Base-by-base conservation (phyloP, 768 basidiomycete genomes). In the Termitomyces sp. region DNA sequence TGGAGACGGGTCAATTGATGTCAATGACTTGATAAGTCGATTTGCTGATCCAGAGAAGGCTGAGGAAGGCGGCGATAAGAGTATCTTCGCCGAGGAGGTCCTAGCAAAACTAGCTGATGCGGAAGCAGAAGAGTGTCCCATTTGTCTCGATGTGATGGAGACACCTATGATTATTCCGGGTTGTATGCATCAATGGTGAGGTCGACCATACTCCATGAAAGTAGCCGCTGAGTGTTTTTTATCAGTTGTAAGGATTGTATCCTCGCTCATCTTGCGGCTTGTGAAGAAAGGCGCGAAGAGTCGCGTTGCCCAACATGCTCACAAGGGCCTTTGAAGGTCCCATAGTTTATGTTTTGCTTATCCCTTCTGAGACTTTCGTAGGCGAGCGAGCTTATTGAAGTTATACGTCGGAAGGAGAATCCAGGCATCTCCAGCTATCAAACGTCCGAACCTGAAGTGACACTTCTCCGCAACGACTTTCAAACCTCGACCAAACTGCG, bases 171-270 rank as follows among this genome's bases (percentile, higher is more conserved):
- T 92, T 48, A 75, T 93, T 15, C 89, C 91, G 3, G 71, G 75
- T 11, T 94, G 91, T 68, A 78, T 88, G 73, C 93, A 94, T 64
- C 78, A 80, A 64, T 88, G 83, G 91, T 90, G 65, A 55, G 80
- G 67, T 40, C 52, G 6, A 3, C 14, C 3, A 35, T 30, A n/a
- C 12, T 7, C 38, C 12, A 31, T 45, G 6, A 6, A 23, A 47
- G 21, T n/a, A 37, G 17, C 23, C 15, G 33, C 26, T 38, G 12
- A 51, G 5, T 33, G 40, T 35, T 50, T 45, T 28, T 50, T 45
- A 21, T 33, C 65, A 89, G 92, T 57, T 98, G 95, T 69, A 96
- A 91, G 68, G 91, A 94, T 60, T 98, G 95, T 64, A 89, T 95
- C 23, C 69, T 91, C 17, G 80, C 84, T 10, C 87, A 84, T 63